phyloP scores from a whole-genome alignment of 805 yeast genomes.

The Nakazawaea populi region DNA sequence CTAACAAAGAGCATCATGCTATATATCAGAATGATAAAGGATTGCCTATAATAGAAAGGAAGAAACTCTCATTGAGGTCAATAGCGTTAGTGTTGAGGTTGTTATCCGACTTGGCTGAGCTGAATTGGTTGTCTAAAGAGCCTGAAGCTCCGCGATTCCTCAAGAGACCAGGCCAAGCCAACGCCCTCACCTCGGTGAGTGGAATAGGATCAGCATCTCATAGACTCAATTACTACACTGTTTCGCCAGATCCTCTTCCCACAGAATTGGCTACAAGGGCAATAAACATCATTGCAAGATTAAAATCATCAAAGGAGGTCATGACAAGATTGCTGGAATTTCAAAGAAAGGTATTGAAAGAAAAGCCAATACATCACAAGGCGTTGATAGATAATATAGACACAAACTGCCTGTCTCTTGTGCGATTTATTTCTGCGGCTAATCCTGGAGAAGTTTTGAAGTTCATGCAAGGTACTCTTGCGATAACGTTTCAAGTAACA shows the following conservation, averaged over 20 bases:
- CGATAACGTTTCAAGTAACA: slow-evolving; percentile 9
- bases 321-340: slow-evolving; percentile 12
- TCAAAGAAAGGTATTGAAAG: slow-evolving; percentile 11
- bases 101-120: slow-evolving; percentile 33
- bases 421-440: slow-evolving; percentile 44
- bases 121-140: slow-evolving; percentile 31
- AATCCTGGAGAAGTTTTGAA: slow-evolving; percentile 38
- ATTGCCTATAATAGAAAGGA: slow-evolving; percentile 21
- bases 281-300: slow-evolving; percentile 5
- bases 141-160: slow-evolving; percentile 16
- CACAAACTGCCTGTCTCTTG: slow-evolving; percentile 30
- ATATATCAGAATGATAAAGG: slow-evolving; percentile 16
- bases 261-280: slow-evolving; percentile 18
- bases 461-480: slow-evolving; percentile 25
- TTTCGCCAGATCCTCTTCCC: slow-evolving; percentile 25
- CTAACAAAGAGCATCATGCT: neutral
- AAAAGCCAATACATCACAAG: slow-evolving; percentile 15
- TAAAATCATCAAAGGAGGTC: slow-evolving; percentile 11
- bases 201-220: slow-evolving; percentile 27
- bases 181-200: slow-evolving; percentile 17
- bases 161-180: slow-evolving; percentile 18
- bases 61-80: slow-evolving; percentile 24
- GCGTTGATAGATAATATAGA: slow-evolving; percentile 29
- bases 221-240: slow-evolving; percentile 25
- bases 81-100: slow-evolving; percentile 31